Evolutionary conservation across 1,284 basidiomycete genomes (phyloP), one percentile per base, ranked within the genome.

Genomic region (Papiliotrema nemorosa): DNA sequence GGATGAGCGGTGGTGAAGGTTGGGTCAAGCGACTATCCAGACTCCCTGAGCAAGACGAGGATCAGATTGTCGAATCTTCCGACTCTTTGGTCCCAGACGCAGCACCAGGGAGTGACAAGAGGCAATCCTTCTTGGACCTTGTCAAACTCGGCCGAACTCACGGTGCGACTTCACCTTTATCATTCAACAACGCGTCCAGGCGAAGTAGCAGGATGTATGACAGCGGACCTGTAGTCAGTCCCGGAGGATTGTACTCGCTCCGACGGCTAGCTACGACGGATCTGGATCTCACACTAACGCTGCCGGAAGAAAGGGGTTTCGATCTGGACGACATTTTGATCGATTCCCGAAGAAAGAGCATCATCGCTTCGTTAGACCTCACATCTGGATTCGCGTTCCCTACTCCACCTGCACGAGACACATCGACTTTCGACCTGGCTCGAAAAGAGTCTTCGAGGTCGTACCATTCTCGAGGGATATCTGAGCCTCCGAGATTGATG

Each of bases 301-400:
- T 51, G 4, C 46, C 46, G n/a, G 37, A 38, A 7, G 36, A n/a
- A 10, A 2, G 25, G 16, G 37, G 35, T 14, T 31, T 51, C 9
- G 49, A 33, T 2, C 29, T 51, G 22, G 43, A 51, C 3, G 49
- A 51, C 40, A 51, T 51, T 25, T 22, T 51, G 13, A 31, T 26
- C 24, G 33, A 44, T 14, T 25, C 22, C 6, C 29, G 29, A n/a
- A 21, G 49, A 20, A 7, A 51, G 22, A 34, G 29, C 18, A 51
- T 51, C 10, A 38, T 51, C 36, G 22, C 26, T 6, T 16, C 18
- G n/a, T 21, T 46, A 16, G 44, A 36, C 18, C 41, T 43, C 20
- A 33, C 34, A 27, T 24, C 10, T 9, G 14, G 3, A 13, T 36
- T 45, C 44, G 10, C 41, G 3, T 43, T 43, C 25, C 41, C 41